These are phyloP conservation scores for Lachnellula hyalina DNA, from an alignment of 2,329 filamentous ascomycete genomes.

Conservation along the genomic window DNA sequence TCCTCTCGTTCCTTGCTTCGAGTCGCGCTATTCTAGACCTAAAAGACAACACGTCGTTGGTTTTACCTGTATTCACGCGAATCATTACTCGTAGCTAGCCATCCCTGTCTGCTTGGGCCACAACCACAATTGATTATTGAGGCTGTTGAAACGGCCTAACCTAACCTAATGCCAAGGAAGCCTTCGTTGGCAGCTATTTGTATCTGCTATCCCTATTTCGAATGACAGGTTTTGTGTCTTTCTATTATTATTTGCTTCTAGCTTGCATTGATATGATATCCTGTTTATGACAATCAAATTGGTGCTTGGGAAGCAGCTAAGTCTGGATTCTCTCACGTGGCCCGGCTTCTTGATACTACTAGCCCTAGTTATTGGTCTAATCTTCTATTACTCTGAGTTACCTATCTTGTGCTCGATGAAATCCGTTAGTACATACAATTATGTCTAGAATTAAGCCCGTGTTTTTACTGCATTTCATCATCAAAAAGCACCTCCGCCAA, in stretches of 20 bases:
- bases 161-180: background rate
- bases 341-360: too few relatives aligned
- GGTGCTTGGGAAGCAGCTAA: too few relatives aligned
- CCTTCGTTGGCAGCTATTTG: background rate
- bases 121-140: too few relatives aligned
- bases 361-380: too few relatives aligned
- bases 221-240: background rate
- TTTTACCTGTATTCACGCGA: background rate
- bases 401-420: too few relatives aligned
- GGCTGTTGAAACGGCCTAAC: background rate
- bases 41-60: background rate
- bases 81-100: background rate
- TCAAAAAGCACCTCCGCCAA: constrained; percentile 14
- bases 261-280: too few relatives aligned
- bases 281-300: too few relatives aligned
- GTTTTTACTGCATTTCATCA: background rate
- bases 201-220: too few relatives aligned
- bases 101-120: background rate
- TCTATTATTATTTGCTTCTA: background rate
- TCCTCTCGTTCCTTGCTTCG: background rate
- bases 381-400: too few relatives aligned
- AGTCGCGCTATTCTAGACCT: background rate
- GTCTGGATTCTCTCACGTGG: too few relatives aligned
- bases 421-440: too few relatives aligned
- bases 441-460: background rate